phyloP scores from a whole-genome alignment of 225 moss, liverwort and hornwort species.

The Lunularia cruciata region DNA sequence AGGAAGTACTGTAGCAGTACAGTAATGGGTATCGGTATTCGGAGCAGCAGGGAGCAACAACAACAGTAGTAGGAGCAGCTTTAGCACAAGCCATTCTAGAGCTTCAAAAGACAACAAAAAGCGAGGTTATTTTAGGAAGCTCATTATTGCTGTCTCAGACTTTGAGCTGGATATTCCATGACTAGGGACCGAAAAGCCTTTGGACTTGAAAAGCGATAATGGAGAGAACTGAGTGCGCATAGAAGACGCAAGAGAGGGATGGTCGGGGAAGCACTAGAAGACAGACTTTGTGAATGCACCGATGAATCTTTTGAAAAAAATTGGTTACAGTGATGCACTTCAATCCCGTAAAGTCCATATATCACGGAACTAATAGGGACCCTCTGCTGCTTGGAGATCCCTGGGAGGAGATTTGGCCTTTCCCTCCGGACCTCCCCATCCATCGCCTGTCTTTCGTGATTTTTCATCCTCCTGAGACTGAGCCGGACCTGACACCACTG shows the following conservation, averaged over 20 bases:
- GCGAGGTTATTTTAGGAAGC: slow-evolving; percentile 3
- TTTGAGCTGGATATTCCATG: background rate
- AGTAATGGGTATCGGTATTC: background rate
- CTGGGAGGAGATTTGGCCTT: background rate
- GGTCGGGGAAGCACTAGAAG: background rate
- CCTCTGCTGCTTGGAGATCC: background rate
- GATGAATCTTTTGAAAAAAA: slow-evolving; percentile 8
- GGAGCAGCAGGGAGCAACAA: background rate
- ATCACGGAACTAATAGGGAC: background rate
- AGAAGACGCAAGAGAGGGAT: background rate
- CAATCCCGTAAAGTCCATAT: background rate
- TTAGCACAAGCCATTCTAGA: background rate
- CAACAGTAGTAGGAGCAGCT: background rate
- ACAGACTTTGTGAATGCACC: background rate
- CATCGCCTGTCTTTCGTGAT: background rate
- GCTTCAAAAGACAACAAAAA: background rate
- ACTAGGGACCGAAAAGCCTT: slow-evolving; percentile 1
- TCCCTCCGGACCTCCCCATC: background rate
- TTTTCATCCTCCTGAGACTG: background rate
- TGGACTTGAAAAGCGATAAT: background rate
- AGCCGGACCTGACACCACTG: slow-evolving; percentile 1
- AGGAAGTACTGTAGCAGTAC: background rate
- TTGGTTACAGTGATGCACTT: slow-evolving; percentile 5
- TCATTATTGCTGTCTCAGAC: slow-evolving; percentile 1
- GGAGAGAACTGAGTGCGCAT: background rate